Percentiles rank a stretch among this genome's conserved stretches.
Conservation (phyloP, 345 rosid genomes). For the Moricandia arvensis region DNA sequence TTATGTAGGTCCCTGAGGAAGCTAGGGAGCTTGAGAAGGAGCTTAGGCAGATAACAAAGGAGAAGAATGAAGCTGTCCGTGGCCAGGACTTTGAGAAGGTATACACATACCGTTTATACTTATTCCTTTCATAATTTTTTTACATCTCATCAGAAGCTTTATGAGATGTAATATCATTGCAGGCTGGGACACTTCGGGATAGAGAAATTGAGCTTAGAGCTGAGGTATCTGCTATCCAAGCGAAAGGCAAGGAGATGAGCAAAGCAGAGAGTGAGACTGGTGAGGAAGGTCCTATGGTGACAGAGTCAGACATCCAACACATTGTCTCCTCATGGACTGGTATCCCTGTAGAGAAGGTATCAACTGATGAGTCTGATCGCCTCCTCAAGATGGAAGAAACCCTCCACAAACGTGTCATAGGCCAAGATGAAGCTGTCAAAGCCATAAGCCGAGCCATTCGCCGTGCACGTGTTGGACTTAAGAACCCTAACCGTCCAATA, state of each 20-base stretch:
- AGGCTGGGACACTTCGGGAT: constrained; percentile 95
- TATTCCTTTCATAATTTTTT: not conserved
- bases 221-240: constrained; percentile 76
- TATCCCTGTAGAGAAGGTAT: constrained; percentile 94
- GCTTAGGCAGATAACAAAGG: constrained; percentile 89
- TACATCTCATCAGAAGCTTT: not conserved
- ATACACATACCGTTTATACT: not conserved
- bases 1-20: constrained; percentile 86
- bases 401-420: constrained; percentile 82
- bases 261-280: constrained; percentile 92
- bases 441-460: constrained; percentile 66
- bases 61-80: constrained; percentile 94
- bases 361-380: constrained; percentile 85
- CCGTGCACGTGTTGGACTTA: constrained; percentile 62
- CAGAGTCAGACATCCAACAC: constrained; percentile 88
- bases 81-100: constrained; percentile 98
- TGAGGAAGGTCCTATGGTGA: constrained; percentile 78
- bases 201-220: constrained; percentile 95
- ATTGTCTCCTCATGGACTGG: constrained; percentile 95
- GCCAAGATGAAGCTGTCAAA: constrained; percentile 94
- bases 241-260: constrained; percentile 92
- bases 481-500: constrained; percentile 60
- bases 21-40: constrained; percentile 97
- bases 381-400: constrained; percentile 96
- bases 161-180: constrained; percentile 26